Conservation (phyloP, 768 basidiomycete genomes). For the Phaffia tasmanica region DNA sequence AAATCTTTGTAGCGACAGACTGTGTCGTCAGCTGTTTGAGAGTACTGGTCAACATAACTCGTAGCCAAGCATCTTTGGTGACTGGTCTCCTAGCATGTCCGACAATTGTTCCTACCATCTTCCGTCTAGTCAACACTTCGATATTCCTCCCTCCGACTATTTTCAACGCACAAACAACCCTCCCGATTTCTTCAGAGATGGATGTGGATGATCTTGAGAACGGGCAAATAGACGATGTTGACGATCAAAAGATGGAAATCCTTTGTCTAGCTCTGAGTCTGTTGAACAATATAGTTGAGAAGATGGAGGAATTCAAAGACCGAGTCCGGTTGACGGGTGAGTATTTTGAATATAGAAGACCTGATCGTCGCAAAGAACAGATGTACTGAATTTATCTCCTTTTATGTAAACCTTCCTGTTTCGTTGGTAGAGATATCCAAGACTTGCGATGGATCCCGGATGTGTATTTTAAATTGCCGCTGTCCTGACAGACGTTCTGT, state of each 20-base stretch:
- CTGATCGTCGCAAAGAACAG: not conserved
- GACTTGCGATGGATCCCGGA: slow-evolving; percentile 5
- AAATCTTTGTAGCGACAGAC: too few species aligned
- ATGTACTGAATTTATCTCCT: too few species aligned
- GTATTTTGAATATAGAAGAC: not conserved
- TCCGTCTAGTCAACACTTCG: not conserved
- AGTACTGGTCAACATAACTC: too few species aligned
- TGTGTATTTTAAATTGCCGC: slow-evolving; percentile 14
- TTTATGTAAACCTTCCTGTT: not conserved
- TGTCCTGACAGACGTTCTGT: slow-evolving; percentile 7
- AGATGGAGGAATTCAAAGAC: not conserved
- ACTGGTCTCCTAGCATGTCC: too few species aligned
- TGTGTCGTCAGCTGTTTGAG: too few species aligned
- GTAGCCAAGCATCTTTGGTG: too few species aligned
- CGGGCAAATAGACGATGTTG: not conserved
- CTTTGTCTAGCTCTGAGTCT: slow-evolving; percentile 13
- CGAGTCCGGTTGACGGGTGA: slow-evolving; percentile 10
- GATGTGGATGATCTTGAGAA: not conserved
- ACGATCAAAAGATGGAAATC: slow-evolving; percentile 12
- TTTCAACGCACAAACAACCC: not conserved
- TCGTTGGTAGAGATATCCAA: not conserved
- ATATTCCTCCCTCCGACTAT: not conserved
- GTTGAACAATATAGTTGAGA: slow-evolving; percentile 19
- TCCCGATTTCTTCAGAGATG: not conserved
- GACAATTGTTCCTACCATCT: not conserved